A percentile compares a stretch with the other conserved stretches of the same genome.
These are phyloP conservation scores for Dendrobium nobile DNA, from an alignment of 106 monocot species.

Conservation along the genomic window DNA sequence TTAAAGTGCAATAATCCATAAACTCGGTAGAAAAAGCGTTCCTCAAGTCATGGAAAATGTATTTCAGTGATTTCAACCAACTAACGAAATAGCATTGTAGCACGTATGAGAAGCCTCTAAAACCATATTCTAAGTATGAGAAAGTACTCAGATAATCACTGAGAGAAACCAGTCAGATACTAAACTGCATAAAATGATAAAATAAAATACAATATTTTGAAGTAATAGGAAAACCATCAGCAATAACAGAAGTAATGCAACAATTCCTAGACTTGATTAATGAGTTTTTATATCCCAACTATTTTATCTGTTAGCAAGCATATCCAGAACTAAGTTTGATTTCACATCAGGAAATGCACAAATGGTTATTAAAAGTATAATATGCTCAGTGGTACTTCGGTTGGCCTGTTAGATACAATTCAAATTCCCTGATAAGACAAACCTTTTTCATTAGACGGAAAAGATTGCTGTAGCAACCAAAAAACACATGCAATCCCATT, in stretches of 20 bases:
- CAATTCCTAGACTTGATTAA: background rate
- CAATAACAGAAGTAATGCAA: background rate
- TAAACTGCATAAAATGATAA: background rate
- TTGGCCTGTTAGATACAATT: background rate
- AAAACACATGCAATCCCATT: constrained; percentile 97
- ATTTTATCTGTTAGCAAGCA: background rate
- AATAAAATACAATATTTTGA: background rate
- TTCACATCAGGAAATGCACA: background rate
- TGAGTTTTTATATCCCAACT: background rate
- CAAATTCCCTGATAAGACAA: background rate
- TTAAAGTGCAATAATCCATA: background rate
- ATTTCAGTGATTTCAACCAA: background rate
- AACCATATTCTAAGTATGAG: background rate
- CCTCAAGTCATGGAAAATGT: background rate
- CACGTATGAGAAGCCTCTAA: background rate
- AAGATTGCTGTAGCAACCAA: constrained; percentile 98
- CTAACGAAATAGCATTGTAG: background rate
- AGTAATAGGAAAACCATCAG: background rate
- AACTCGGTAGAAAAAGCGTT: background rate
- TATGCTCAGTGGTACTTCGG: background rate
- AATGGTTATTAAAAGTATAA: background rate
- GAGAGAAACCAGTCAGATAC: background rate
- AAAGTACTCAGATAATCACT: background rate
- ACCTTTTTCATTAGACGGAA: constrained; percentile 98
- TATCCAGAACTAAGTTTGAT: background rate